These are phyloP conservation scores for Myriosclerotinia scirpicola DNA, from an alignment of 2,329 filamentous ascomycete species.

Conservation along the genomic window DNA sequence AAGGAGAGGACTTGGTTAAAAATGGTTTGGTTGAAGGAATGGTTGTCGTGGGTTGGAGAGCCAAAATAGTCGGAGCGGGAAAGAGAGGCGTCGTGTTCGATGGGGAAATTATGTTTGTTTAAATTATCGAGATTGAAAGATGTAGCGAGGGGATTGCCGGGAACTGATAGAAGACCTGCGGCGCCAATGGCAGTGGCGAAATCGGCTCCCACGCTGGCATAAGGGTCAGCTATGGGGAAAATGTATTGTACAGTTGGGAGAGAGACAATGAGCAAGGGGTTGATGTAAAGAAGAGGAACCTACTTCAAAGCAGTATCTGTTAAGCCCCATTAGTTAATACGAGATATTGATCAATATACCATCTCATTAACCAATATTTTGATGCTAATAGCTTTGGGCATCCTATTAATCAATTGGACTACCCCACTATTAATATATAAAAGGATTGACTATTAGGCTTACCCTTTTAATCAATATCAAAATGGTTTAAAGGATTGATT, in stretches of 20 bases:
- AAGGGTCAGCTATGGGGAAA: slow-evolving; percentile 23
- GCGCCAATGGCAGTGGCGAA: slow-evolving; percentile 36
- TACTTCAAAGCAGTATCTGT: slow-evolving; percentile 7
- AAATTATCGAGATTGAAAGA: slow-evolving; percentile 35
- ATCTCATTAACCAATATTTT: too few species aligned
- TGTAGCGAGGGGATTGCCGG: slow-evolving; percentile 27
- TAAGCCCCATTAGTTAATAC: too few species aligned
- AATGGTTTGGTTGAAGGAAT: slow-evolving; percentile 12
- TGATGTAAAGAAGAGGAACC: background rate
- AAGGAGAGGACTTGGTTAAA: slow-evolving; percentile 3
- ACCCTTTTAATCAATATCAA: too few species aligned
- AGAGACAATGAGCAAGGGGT: too few species aligned
- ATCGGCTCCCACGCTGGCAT: slow-evolving; percentile 41
- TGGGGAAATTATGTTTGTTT: slow-evolving; percentile 40
- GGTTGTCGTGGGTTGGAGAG: background rate
- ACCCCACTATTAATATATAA: too few species aligned
- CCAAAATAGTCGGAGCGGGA: slow-evolving; percentile 41
- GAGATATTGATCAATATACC: too few species aligned
- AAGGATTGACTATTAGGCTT: too few species aligned
- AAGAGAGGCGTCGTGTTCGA: slow-evolving; percentile 43
- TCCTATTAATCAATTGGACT: too few species aligned
- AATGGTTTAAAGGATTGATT: too few species aligned
- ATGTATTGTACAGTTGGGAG: background rate
- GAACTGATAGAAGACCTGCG: slow-evolving; percentile 32
- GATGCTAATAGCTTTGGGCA: too few species aligned